Base-by-base conservation (phyloP, 1,284 basidiomycete genomes). In the Boletus mariae region DNA sequence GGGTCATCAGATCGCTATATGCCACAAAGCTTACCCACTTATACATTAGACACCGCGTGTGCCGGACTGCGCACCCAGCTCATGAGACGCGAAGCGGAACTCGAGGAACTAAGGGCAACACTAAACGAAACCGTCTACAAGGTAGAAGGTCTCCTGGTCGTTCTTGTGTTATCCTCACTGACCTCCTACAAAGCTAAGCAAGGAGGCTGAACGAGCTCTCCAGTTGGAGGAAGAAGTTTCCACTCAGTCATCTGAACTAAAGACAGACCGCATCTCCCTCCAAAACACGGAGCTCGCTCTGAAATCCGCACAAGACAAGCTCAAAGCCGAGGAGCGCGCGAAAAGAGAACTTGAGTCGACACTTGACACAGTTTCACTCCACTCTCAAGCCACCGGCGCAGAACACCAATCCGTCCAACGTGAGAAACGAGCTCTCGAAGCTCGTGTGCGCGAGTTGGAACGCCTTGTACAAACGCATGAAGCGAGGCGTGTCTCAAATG, bases 51-150 rank as follows among this genome's bases (percentile, higher is more conserved):
- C 60, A 72, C 75, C 20, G 75, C 81, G 57, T 80, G 80, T 61
- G 80, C 82, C 23, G 80, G 79, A 25, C 75, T 85, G 50, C 75
- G 80, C 56, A 76, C 75, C 23, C 75, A 79, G 59, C 70, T 86
- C 3, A 66, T 79, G 59, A 84, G 77, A 67, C 80, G 80, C 60
- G 73, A 77, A 23, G 69, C 71, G 2, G 79, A 84, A 51, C 62
- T 85, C 10, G 74, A 80, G 32, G 83, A 85, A 55, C 60, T 85
- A 4, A 78, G 73, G 60, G 60, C 63, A 6, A 72, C 75, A 1
- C 67, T 84, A 10, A 80, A 82, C 53, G 86, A 88, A 42, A 75
- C 79, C 2, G 60, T 82, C 47, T 72, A 80, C 57, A 87, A 86
- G 75, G 87, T 86, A 51, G 43, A 72, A 50, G 6, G 23, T 58